Base-by-base conservation (phyloP, 495 filamentous ascomycete genomes). In the Parathielavia hyrcaniae region DNA sequence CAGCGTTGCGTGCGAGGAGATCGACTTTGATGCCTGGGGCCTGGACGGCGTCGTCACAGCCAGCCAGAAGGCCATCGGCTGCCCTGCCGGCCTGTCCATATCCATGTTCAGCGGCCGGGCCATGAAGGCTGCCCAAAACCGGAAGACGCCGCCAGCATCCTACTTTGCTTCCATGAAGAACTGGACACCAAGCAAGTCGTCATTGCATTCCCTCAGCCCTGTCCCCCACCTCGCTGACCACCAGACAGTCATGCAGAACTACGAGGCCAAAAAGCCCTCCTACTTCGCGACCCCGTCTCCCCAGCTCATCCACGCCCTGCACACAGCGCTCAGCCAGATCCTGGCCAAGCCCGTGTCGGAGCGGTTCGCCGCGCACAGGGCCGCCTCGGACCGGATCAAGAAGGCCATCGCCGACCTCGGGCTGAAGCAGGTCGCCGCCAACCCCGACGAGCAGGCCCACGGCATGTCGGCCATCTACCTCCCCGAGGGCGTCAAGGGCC, bases 381-480 rank as follows among this genome's bases (percentile, higher is more conserved):
- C 80, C 57, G 81, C 83, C 20, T 95, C 88, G 0, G 83, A 90
- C 67, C 83, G 82, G 67, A 83, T 97, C 68, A 97, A 97, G 82
- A 78, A 85, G 50, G 81, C 86, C 34, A 74, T 96, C 45, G 71
- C 83, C 14, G 86, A 86, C 44, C 78, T 97, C 41, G 93, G 93
- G 11, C 77, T 98, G 57, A 85, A 87, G 69, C 91, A 96, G 72
- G 75, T 97, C 14, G 90, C 93, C 26, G 64, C 82, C 36, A 87
- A 88, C 66, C 86, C 88, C 0, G 91, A 90, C 58, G 86, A 91
- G 69, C 93, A 97, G 78, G 90, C 93, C 30, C 92, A 95, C 67
- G 90, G 87, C 67, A 98, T 98, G 93, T 97, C 93, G 13, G 91
- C 93, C 49, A 91, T 97, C 59, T 97, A 92, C 71, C 81, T 98